Evolutionary conservation across 371 early-diverging fungal genomes (phyloP).

Genomic region (Batkoa obscura): DNA sequence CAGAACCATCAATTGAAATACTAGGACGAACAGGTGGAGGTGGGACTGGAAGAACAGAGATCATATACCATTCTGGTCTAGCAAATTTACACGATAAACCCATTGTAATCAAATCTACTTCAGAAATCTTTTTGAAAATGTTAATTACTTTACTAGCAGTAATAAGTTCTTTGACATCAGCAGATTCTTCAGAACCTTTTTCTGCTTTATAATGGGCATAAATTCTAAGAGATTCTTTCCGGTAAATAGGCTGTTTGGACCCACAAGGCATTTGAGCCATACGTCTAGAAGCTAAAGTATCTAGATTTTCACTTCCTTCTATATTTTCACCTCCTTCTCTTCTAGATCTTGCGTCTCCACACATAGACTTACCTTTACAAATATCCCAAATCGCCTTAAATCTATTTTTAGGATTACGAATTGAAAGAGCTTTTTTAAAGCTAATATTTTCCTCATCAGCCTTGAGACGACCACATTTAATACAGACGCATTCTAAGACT

Average conservation of each 20-base stretch:
- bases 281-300: slow-evolving; percentile 18
- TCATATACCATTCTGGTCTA: slow-evolving; percentile 98
- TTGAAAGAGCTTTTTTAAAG: slow-evolving; percentile 46
- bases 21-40: slow-evolving; percentile 99
- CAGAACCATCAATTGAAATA: slow-evolving; percentile 87
- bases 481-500: slow-evolving; percentile 97
- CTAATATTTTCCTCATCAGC: slow-evolving; percentile 52
- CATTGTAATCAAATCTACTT: slow-evolving; percentile 76
- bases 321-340: slow-evolving; percentile 9
- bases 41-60: slow-evolving; percentile 90
- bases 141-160: slow-evolving; percentile 68
- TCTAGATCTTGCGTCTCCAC: slow-evolving; percentile 18
- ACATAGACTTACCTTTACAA: slow-evolving; percentile 70
- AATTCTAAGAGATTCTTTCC: slow-evolving; percentile 80
- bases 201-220: slow-evolving; percentile 44
- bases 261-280: slow-evolving; percentile 68
- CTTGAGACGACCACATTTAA: slow-evolving; percentile 94
- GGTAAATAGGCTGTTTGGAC: slow-evolving; percentile 73
- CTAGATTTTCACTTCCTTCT: slow-evolving; percentile 8
- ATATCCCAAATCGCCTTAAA: slow-evolving; percentile 86
- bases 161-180: slow-evolving; percentile 50
- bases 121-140: slow-evolving; percentile 81
- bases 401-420: slow-evolving; percentile 53
- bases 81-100: slow-evolving; percentile 88
- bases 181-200: slow-evolving; percentile 17